phyloP scores from a whole-genome alignment of 2,329 filamentous ascomycete genomes.

The Botrytis fragariae region DNA sequence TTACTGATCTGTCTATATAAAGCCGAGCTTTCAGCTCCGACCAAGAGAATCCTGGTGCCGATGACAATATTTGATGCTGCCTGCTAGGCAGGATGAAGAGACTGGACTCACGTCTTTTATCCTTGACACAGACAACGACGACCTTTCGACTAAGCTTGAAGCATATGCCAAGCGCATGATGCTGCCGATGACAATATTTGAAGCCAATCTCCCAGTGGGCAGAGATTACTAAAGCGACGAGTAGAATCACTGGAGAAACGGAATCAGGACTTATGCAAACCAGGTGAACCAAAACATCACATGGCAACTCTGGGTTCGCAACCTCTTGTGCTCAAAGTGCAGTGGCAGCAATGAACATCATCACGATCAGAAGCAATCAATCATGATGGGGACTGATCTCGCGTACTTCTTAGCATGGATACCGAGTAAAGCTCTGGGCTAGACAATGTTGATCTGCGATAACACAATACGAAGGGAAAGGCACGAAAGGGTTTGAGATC shows the following conservation, averaged over 20 bases:
- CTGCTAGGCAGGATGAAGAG: constrained; percentile 29
- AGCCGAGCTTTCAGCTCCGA: not conserved
- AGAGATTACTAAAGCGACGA: not conserved
- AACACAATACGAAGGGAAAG: not conserved
- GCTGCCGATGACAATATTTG: not conserved
- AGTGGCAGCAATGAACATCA: not conserved
- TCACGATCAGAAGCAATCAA: not conserved
- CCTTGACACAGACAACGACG: constrained; percentile 59
- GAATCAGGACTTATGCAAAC: not conserved
- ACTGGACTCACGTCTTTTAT: constrained; percentile 46
- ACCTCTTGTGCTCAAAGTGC: not conserved
- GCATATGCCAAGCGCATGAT: constrained; percentile 46
- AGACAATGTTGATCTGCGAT: not conserved
- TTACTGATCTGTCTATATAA: not conserved
- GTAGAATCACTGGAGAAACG: not conserved
- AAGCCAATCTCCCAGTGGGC: not conserved
- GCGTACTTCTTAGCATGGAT: not conserved
- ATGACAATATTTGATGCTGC: not conserved
- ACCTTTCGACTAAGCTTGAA: constrained; percentile 47
- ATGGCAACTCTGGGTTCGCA: not conserved
- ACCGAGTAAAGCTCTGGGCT: not conserved
- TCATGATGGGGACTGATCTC: not conserved
- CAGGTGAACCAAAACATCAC: not conserved
- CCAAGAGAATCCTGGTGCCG: not conserved
- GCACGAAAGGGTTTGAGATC: not conserved